A percentile compares a stretch with the other conserved stretches of the same genome.
Evolutionary conservation across 176 grass and related monocot species (phyloP).

Genomic region (Cocos nucifera): DNA sequence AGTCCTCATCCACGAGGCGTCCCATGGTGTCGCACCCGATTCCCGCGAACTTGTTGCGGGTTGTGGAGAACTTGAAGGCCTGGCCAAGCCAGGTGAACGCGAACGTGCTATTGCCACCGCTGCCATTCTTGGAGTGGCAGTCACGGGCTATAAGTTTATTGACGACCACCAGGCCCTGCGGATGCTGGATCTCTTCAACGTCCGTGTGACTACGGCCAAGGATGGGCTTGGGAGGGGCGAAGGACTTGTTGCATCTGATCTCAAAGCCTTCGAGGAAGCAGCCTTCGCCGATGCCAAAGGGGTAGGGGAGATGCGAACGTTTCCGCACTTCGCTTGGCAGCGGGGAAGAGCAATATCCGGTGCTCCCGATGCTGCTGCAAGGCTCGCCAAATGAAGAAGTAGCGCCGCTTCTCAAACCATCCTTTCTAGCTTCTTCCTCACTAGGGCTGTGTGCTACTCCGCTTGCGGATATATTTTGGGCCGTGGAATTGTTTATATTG

Average conservation of each 20-base stretch:
- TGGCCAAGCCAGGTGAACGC: fast-evolving
- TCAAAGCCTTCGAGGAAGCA: constrained; percentile 15
- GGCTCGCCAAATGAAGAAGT: too few species aligned
- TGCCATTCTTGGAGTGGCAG: not conserved
- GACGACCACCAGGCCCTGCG: not conserved
- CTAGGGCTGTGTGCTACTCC: too few species aligned
- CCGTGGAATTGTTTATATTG: too few species aligned
- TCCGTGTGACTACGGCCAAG: not conserved
- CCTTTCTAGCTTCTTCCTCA: too few species aligned
- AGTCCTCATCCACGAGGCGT: not conserved
- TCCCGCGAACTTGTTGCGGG: not conserved
- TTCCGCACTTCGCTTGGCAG: not conserved
- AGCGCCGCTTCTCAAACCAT: too few species aligned
- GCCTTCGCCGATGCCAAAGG: constrained; percentile 5
- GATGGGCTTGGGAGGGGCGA: not conserved
- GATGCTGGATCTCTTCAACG: not conserved
- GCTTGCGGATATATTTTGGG: too few species aligned
- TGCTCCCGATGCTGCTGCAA: too few species aligned
- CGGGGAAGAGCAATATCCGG: too few species aligned
- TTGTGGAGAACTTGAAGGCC: not conserved
- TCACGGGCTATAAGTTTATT: not conserved
- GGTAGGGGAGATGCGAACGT: constrained; percentile 1
- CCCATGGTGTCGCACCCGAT: not conserved
- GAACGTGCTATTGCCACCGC: not conserved
- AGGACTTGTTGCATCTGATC: not conserved